These are phyloP conservation scores for Saccharomycopsis javanensis DNA, from an alignment of 805 yeast species.

Conservation along the genomic window DNA sequence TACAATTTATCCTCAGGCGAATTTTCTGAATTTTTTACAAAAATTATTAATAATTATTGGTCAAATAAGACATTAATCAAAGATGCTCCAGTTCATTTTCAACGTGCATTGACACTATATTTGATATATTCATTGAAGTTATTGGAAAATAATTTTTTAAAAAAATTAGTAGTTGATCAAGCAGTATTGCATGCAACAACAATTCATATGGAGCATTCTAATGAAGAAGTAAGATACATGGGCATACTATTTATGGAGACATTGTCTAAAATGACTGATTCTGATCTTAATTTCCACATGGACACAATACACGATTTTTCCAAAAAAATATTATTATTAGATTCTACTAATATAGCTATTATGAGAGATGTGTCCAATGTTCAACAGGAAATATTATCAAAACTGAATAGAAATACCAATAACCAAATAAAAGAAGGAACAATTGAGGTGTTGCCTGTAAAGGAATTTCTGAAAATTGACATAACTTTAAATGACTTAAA, in stretches of 20 bases:
- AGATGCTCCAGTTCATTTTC: constrained; percentile 8
- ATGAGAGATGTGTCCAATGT: neutral
- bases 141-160: neutral
- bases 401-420: neutral
- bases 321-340: neutral
- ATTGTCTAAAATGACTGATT: constrained; percentile 1
- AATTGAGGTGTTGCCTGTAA: neutral
- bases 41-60: constrained; percentile 8
- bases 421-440: neutral
- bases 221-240: constrained; percentile 8
- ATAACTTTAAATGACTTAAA: neutral
- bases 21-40: neutral
- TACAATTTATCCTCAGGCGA: neutral
- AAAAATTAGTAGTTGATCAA: neutral
- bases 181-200: constrained; percentile 5
- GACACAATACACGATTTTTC: constrained; percentile 5
- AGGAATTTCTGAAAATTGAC: neutral
- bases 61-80: constrained; percentile 5
- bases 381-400: neutral
- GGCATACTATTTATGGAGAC: constrained; percentile 16
- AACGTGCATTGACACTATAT: constrained; percentile 7
- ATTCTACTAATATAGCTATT: neutral
- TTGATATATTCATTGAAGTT: constrained; percentile 2
- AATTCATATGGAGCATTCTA: constrained; percentile 13
- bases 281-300: constrained; percentile 12